These are phyloP conservation scores for Dryadomyces quercivorus DNA, from an alignment of 2,329 filamentous ascomycete species.

Conservation along the genomic window DNA sequence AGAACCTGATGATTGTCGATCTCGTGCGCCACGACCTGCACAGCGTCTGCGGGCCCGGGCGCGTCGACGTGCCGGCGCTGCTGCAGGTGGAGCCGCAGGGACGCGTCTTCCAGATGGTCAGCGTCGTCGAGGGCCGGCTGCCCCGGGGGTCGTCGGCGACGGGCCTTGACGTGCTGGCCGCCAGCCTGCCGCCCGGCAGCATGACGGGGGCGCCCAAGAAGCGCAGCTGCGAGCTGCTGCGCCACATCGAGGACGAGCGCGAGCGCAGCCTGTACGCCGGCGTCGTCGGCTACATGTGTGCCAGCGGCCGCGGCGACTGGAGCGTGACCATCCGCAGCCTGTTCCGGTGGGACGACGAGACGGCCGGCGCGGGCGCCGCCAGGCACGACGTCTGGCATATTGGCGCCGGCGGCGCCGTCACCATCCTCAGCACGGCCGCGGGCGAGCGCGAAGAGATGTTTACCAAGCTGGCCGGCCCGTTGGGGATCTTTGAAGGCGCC, in stretches of 20 bases:
- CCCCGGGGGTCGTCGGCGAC: conserved; percentile 27
- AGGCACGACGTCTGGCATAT: conserved; percentile 59
- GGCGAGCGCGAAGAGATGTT: conserved; percentile 90
- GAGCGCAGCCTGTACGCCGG: conserved; percentile 75
- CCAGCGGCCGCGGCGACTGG: conserved; percentile 69
- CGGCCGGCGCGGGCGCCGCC: not conserved
- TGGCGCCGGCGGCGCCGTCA: conserved; percentile 84
- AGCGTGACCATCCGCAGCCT: conserved; percentile 81
- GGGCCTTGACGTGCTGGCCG: conserved; percentile 64
- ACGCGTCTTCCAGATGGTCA: conserved; percentile 84
- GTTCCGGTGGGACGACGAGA: conserved; percentile 58
- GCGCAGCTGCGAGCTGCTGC: conserved; percentile 74
- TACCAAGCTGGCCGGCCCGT: conserved; percentile 52
- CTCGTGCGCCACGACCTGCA: conserved; percentile 89
- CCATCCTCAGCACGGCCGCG: conserved; percentile 64
- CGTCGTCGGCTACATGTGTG: conserved; percentile 80
- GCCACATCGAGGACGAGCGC: conserved; percentile 48
- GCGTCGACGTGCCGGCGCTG: conserved; percentile 63
- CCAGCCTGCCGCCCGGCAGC: conserved; percentile 74
- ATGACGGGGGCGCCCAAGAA: conserved; percentile 98
- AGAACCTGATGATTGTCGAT: conserved; percentile 98
- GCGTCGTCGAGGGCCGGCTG: conserved; percentile 64
- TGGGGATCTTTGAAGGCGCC: conserved; percentile 30
- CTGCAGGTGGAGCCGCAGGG: conserved; percentile 86
- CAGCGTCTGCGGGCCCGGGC: conserved; percentile 63